phyloP scores from a whole-genome alignment of 192 early-diverging fungal genomes.

The Mortierella claussenii region DNA sequence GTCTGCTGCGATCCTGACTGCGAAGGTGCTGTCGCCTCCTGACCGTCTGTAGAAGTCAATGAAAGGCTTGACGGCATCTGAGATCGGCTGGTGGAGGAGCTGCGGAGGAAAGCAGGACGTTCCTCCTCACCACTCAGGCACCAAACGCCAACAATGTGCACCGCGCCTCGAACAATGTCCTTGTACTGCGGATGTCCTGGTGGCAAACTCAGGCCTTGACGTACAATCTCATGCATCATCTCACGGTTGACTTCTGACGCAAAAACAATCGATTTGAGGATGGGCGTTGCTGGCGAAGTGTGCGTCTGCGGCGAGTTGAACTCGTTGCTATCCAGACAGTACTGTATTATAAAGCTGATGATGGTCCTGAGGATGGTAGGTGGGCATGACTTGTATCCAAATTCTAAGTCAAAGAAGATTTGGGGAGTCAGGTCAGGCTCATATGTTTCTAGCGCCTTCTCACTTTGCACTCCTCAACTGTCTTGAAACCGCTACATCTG shows the following conservation, averaged over 20 bases:
- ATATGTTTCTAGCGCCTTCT: too few species aligned
- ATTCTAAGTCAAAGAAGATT: slow-evolving; percentile 25
- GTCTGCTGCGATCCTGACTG: slow-evolving; percentile 10
- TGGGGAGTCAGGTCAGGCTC: too few species aligned
- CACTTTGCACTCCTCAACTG: neutral
- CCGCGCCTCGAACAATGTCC: slow-evolving; percentile 71
- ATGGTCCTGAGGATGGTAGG: slow-evolving; percentile 71
- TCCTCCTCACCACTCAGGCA: slow-evolving; percentile 75
- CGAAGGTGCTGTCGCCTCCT: slow-evolving; percentile 10
- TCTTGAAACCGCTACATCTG: too few species aligned
- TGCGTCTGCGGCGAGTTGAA: slow-evolving; percentile 44
- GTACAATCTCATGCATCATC: slow-evolving; percentile 79
- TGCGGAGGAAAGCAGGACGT: slow-evolving; percentile 71
- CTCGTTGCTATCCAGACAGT: slow-evolving; percentile 69
- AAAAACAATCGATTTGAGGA: slow-evolving; percentile 68
- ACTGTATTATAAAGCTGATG: slow-evolving; percentile 73
- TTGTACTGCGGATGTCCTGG: slow-evolving; percentile 62
- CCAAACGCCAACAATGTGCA: slow-evolving; percentile 77
- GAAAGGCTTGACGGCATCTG: slow-evolving; percentile 15
- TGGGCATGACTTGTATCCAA: slow-evolving; percentile 76
- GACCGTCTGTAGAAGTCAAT: slow-evolving; percentile 12
- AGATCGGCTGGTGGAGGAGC: slow-evolving; percentile 27
- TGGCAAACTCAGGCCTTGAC: slow-evolving; percentile 77
- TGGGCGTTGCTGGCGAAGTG: slow-evolving; percentile 68
- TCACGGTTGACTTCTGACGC: slow-evolving; percentile 71